Conservation (phyloP, 768 basidiomycete genomes). For the Leccinum obscurum region DNA sequence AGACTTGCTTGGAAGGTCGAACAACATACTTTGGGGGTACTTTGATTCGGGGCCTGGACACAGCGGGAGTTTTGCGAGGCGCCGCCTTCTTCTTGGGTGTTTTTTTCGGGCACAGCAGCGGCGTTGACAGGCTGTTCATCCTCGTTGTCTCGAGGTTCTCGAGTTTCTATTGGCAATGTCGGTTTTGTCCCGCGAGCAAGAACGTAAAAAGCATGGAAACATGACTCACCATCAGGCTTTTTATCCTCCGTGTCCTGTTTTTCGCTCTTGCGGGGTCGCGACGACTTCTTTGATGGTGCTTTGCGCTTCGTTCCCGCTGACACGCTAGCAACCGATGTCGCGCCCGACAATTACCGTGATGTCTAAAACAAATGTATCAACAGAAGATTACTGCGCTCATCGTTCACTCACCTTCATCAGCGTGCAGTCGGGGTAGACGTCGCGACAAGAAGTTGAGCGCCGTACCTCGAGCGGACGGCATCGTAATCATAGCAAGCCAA, state of each 20-base stretch:
- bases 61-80: conserved; percentile 43
- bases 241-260: conserved; percentile 47
- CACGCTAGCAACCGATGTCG: conserved; percentile 18
- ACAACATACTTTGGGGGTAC: conserved; percentile 31
- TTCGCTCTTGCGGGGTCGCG: conserved; percentile 54
- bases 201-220: conserved; percentile 28
- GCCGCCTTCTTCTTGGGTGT: conserved; percentile 49
- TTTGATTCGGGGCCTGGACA: conserved; percentile 36
- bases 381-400: neutral
- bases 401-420: conserved; percentile 60
- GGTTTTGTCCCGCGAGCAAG: conserved; percentile 5
- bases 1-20: neutral
- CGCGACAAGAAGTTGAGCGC: conserved; percentile 86
- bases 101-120: conserved; percentile 32
- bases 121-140: conserved; percentile 20
- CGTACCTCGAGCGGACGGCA: conserved; percentile 80
- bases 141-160: conserved; percentile 29
- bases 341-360: conserved; percentile 70
- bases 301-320: conserved; percentile 51
- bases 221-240: conserved; percentile 44
- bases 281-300: conserved; percentile 45
- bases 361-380: conserved; percentile 39
- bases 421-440: conserved; percentile 67
- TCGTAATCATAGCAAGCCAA: conserved; percentile 91
- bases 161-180: conserved; percentile 25